Evolutionary conservation across 371 early-diverging fungal species (phyloP).

Genomic region (Actinomortierella ambigua): DNA sequence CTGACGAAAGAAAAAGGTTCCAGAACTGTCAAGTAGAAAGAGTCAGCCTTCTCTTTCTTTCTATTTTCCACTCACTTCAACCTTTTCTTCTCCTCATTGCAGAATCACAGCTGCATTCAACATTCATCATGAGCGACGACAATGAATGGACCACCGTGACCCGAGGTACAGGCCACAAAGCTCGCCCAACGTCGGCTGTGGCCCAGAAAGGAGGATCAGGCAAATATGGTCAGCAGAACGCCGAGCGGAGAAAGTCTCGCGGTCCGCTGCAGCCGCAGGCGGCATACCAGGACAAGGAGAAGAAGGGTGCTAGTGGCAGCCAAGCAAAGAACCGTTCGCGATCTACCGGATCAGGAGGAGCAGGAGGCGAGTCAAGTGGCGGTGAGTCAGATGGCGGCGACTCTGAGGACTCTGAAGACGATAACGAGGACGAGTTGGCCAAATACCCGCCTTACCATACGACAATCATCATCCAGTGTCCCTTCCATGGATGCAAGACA

Average conservation of each 20-base stretch:
- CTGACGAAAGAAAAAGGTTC: too few species aligned
- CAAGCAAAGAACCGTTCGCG: not conserved
- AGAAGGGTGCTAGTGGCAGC: too few species aligned
- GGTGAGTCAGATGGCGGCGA: conserved; percentile 37
- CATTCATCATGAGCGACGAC: conserved; percentile 43
- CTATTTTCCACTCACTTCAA: not conserved
- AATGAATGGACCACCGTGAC: conserved; percentile 47
- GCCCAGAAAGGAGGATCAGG: too few species aligned
- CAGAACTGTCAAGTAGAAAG: too few species aligned
- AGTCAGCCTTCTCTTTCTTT: too few species aligned
- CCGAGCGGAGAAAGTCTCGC: too few species aligned
- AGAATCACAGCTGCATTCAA: not conserved
- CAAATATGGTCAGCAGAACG: too few species aligned
- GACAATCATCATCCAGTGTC: conserved; percentile 60
- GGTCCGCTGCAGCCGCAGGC: too few species aligned
- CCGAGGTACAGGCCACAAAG: conserved; percentile 28
- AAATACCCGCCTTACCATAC: conserved; percentile 67
- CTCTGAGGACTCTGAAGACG: conserved; percentile 54
- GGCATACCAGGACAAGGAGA: too few species aligned
- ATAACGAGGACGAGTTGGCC: conserved; percentile 26
- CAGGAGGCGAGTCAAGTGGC: not conserved
- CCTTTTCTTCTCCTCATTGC: not conserved
- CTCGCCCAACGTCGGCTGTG: conserved; percentile 4
- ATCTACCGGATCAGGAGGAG: not conserved
- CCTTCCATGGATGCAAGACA: conserved; percentile 51